A percentile compares a stretch with the other conserved stretches of the same genome.
phyloP scores from a whole-genome alignment of 2,329 filamentous ascomycete genomes.

The Diaporthe batatas region DNA sequence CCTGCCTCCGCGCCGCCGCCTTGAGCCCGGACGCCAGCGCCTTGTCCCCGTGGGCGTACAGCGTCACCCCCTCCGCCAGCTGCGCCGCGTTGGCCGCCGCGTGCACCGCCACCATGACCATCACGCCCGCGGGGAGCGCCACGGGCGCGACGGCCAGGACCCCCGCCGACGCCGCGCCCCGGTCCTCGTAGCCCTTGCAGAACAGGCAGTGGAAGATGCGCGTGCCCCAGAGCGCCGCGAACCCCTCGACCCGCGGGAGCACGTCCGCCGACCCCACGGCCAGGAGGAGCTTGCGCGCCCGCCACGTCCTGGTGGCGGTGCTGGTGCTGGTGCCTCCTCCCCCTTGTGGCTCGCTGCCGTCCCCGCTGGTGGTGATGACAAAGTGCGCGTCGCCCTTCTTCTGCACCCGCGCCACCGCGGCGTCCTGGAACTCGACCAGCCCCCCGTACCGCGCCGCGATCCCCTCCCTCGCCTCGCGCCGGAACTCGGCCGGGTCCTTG shows the following conservation, averaged over 20 bases:
- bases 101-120: constrained; percentile 12
- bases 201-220: constrained; percentile 69
- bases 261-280: constrained; percentile 67
- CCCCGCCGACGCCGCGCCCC: constrained; percentile 59
- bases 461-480: constrained; percentile 51
- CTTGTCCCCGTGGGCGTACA: constrained; percentile 33
- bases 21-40: constrained; percentile 23
- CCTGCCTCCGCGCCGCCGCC: background rate
- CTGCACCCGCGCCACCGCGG: constrained; percentile 46
- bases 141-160: constrained; percentile 56
- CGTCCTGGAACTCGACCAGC: constrained; percentile 51
- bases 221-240: constrained; percentile 65
- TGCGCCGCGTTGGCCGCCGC: constrained; percentile 29
- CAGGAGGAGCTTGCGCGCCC: constrained; percentile 66
- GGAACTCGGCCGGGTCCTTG: constrained; percentile 51
- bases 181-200: constrained; percentile 72
- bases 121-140: constrained; percentile 41
- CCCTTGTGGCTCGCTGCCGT: too few relatives aligned
- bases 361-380: constrained; percentile 45
- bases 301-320: constrained; percentile 53
- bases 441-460: constrained; percentile 51
- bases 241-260: constrained; percentile 64
- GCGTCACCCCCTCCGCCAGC: constrained; percentile 13
- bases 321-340: constrained; percentile 49
- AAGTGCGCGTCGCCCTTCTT: constrained; percentile 52